Conservation (phyloP, 805 yeast species). For the Candida gorgasii region DNA sequence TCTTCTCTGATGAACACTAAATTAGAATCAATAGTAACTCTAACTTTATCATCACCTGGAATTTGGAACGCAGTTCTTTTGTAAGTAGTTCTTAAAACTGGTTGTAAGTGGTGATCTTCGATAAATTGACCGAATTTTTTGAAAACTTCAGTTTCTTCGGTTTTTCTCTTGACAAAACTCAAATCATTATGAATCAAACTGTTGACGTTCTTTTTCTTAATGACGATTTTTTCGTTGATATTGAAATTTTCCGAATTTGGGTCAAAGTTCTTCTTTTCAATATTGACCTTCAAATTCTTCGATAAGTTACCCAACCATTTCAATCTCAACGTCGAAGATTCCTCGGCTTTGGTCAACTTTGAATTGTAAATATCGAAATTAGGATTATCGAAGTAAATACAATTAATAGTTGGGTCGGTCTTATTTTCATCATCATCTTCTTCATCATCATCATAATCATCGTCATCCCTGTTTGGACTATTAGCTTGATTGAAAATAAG, state of each 20-base stretch:
- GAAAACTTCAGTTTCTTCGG: conserved; percentile 52
- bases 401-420: conserved; percentile 71
- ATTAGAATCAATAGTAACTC: conserved; percentile 89
- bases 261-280: conserved; percentile 79
- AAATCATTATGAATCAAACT: conserved; percentile 62
- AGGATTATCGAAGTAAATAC: conserved; percentile 83
- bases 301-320: conserved; percentile 87
- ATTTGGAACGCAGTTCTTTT: conserved; percentile 96
- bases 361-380: conserved; percentile 84
- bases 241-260: conserved; percentile 53
- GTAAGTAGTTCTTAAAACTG: conserved; percentile 81
- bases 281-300: conserved; percentile 72
- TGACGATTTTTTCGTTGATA: conserved; percentile 59
- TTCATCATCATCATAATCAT: conserved; percentile 54
- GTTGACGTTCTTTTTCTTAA: conserved; percentile 82
- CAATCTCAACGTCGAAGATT: conserved; percentile 76
- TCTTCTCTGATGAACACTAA: conserved; percentile 88
- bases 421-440: conserved; percentile 30
- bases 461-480: conserved; percentile 50
- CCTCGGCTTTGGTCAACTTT: conserved; percentile 68
- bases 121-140: conserved; percentile 60
- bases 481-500: conserved; percentile 55
- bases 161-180: conserved; percentile 54
- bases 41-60: conserved; percentile 93
- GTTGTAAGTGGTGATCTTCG: conserved; percentile 67